Evolutionary conservation across 441 rosid species (phyloP), one percentile per base, ranked within the genome.

Genomic region (Hura crepitans): DNA sequence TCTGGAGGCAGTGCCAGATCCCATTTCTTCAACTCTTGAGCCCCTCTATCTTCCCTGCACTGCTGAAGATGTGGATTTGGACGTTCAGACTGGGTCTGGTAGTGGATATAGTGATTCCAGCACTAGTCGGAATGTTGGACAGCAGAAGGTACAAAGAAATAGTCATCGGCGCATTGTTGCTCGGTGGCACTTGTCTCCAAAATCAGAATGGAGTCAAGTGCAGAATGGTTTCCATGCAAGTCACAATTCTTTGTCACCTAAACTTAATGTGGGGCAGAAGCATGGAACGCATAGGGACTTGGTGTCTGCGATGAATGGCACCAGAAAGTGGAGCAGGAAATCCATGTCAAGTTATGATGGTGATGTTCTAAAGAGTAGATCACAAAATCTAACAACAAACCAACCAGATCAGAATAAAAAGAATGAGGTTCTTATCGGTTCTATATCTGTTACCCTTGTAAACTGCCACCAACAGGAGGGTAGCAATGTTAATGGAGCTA

Each of bases 321-420:
- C 76, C 66, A 87, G 86, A 79, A 86, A 88, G 33, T 90, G 99
- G 98, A 90, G 91, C 82, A 80, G 84, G 39, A 92, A 88, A 80
- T 71, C 80, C 2, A 83, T 83, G 78, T 83, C 75, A 45, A 84
- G 81, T 64, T 77, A 74, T 74, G 81, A 75, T 43, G 85, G 62
- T 31, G 85, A 76, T 51, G 43, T 51, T 61, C 53, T 77, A 57
- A 80, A 79, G 70, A 66, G 74, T 62, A 69, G 71, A 80, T 71
- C 78, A n/a, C 79, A 79, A 57, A 85, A 79, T 67, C 86, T 84
- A 75, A 75, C 82, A 72, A 72, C 77, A 69, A 75, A 69, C 74
- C 85, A 81, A 74, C 81, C 65, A 33, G 83, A 85, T 56, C 83
- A 77, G 33, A 74, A 80, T 64, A 82, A 83, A 78, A 85, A 74